phyloP scores from a whole-genome alignment of 1,139 yeast species.

The Suhomyces guaymorum region DNA sequence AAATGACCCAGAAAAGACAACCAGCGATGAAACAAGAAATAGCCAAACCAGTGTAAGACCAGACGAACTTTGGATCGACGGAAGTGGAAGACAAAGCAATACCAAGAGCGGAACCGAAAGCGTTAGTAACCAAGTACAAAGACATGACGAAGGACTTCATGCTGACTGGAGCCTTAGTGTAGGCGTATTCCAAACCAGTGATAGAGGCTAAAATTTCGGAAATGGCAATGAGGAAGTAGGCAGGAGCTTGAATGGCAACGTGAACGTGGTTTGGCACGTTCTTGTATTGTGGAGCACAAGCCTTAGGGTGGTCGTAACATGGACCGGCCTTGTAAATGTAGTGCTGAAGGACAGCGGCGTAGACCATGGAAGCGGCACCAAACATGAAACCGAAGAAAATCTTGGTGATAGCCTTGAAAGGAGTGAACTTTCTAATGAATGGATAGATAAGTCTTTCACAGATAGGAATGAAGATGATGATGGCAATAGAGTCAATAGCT shows the following conservation, averaged over 20 bases:
- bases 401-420: constrained; percentile 69
- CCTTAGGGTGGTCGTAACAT: constrained; percentile 64
- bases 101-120: constrained; percentile 71
- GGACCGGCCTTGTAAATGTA: constrained; percentile 73
- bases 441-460: constrained; percentile 58
- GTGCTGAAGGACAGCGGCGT: constrained; percentile 81
- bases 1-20: constrained; percentile 59
- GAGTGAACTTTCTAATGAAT: constrained; percentile 52
- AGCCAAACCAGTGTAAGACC: constrained; percentile 67
- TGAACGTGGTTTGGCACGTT: constrained; percentile 53
- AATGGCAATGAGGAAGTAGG: constrained; percentile 60
- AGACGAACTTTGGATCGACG: constrained; percentile 64
- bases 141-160: constrained; percentile 72
- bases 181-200: constrained; percentile 69
- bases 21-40: constrained; percentile 63
- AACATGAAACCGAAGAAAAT: constrained; percentile 75
- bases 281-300: constrained; percentile 30
- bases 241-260: constrained; percentile 65
- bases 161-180: constrained; percentile 64
- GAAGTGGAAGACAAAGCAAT: constrained; percentile 69
- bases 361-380: constrained; percentile 68
- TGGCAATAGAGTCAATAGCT: constrained; percentile 60
- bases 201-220: constrained; percentile 67
- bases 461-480: constrained; percentile 63
- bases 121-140: constrained; percentile 59